Conservation (phyloP, 176 grass and related monocot species). For the Thalia dealbata region DNA sequence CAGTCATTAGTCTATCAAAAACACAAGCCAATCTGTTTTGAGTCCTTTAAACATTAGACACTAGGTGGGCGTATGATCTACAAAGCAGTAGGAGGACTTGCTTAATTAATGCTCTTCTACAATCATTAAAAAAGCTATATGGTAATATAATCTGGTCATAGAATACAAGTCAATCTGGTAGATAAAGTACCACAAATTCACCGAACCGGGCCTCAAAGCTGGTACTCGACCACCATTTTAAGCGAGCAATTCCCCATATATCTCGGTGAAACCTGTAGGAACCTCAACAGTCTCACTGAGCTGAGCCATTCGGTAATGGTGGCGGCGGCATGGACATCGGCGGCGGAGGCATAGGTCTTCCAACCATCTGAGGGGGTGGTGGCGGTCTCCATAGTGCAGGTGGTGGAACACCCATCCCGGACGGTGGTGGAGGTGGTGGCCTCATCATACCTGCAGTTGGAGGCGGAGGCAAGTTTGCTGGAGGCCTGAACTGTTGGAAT, state of each 20-base stretch:
- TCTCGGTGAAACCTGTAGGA: not conserved
- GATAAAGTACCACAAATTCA: no score
- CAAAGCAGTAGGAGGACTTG: no score
- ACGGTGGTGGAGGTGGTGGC: conserved; percentile 1
- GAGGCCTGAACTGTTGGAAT: conserved; percentile 7
- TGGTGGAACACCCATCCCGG: not conserved
- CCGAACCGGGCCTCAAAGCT: no score
- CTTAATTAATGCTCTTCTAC: no score
- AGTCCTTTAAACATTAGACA: no score
- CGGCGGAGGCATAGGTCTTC: conserved; percentile 4
- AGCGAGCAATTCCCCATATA: not conserved
- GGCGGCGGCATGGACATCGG: not conserved
- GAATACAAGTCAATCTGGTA: no score
- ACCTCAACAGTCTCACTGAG: not conserved
- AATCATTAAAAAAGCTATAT: no score
- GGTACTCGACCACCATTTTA: not conserved
- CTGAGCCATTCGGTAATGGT: conserved; percentile 1
- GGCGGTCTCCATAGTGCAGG: not conserved
- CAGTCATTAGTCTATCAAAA: no score
- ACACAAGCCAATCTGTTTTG: no score
- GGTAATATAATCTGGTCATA: no score
- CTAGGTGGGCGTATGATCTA: no score
- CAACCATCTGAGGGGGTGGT: not conserved
- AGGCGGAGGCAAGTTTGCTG: not conserved
- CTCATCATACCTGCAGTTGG: not conserved